phyloP scores from a whole-genome alignment of 305 asterid genomes.

The Ruellia speciosa region DNA sequence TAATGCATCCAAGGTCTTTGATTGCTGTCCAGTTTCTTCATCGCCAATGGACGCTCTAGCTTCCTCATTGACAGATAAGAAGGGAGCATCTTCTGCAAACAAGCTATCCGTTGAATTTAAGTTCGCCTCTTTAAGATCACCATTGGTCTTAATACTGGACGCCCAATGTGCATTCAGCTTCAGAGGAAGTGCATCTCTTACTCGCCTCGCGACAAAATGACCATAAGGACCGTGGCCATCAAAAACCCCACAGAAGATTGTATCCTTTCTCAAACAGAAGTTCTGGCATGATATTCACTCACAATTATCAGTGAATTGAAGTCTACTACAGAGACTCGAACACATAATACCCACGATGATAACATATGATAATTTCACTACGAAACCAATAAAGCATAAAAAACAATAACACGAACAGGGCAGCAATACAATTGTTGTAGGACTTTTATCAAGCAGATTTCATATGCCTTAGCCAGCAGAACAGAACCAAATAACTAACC shows the following conservation, averaged over 20 bases:
- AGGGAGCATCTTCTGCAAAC: slow-evolving; percentile 47
- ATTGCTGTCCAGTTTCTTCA: slow-evolving; percentile 46
- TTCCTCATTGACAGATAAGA: slow-evolving; percentile 43
- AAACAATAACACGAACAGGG: too few relatives aligned
- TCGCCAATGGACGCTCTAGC: slow-evolving; percentile 41
- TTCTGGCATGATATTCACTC: slow-evolving; percentile 41
- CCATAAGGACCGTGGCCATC: slow-evolving; percentile 97
- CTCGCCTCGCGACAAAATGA: slow-evolving; percentile 84
- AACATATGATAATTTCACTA: not conserved
- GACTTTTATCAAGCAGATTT: too few relatives aligned
- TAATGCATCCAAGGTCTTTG: slow-evolving; percentile 51
- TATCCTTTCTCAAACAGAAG: slow-evolving; percentile 76
- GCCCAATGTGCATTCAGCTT: slow-evolving; percentile 75
- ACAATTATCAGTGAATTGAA: slow-evolving; percentile 1
- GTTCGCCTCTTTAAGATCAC: slow-evolving; percentile 45
- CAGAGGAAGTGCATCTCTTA: slow-evolving; percentile 78
- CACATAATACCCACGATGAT: slow-evolving; percentile 2
- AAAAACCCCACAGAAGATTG: slow-evolving; percentile 83
- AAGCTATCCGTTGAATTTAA: slow-evolving; percentile 37
- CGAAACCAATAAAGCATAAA: too few relatives aligned
- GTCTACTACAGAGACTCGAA: not conserved
- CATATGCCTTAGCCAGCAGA: too few relatives aligned
- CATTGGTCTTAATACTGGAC: slow-evolving; percentile 49
- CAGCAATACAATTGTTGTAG: too few relatives aligned
- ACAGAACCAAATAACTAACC: too few relatives aligned